These are phyloP conservation scores for Maudiozyma serrabonitensis DNA, from an alignment of 805 yeast species.

Conservation along the genomic window DNA sequence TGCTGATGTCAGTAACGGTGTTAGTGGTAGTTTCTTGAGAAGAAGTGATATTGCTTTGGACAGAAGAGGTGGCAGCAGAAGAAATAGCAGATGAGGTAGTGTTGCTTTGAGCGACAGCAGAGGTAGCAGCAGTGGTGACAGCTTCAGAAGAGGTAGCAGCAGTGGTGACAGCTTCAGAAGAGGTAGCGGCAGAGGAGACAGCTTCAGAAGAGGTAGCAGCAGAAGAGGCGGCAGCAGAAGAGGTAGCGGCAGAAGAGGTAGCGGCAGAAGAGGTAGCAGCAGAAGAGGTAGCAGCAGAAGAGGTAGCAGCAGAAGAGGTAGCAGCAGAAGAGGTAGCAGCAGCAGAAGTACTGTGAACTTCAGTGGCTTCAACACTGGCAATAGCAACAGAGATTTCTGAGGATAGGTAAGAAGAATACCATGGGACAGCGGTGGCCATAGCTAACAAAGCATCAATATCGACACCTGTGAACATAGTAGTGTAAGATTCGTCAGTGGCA, in stretches of 20 bases:
- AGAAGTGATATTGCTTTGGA: background rate
- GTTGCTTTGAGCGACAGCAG: background rate
- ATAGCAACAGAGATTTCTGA: conserved; percentile 5
- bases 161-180: background rate
- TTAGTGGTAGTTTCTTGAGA: background rate
- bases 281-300: background rate
- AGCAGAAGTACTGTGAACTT: background rate
- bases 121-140: background rate
- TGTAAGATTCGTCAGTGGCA: background rate
- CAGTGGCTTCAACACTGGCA: background rate
- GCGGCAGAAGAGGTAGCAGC: background rate
- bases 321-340: background rate
- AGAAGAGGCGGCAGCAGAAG: background rate
- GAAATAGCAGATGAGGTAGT: background rate
- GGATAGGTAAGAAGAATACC: conserved; percentile 23
- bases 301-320: background rate
- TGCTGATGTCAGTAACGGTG: background rate
- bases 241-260: background rate
- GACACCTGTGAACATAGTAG: background rate
- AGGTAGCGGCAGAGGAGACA: background rate
- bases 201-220: background rate
- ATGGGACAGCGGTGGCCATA: conserved; percentile 24
- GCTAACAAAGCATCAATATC: background rate
- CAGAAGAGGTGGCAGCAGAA: background rate
- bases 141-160: background rate